Percentiles rank a stretch among this genome's conserved stretches.
Evolutionary conservation across 805 yeast species (phyloP).

Genomic region (Wickerhamomyces alni): DNA sequence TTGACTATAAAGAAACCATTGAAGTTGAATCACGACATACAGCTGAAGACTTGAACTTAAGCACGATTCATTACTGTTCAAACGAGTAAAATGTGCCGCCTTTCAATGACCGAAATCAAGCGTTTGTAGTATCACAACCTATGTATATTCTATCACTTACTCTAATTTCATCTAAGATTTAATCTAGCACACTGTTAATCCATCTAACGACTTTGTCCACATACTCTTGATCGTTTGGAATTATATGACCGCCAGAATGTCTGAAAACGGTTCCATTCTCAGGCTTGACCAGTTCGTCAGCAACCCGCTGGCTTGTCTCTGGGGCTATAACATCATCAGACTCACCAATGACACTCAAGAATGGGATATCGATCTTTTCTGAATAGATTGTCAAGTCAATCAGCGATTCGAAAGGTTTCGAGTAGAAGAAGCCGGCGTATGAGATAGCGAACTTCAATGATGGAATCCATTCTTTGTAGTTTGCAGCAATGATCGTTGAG

Average conservation of each 20-base stretch:
- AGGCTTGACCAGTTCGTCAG: not conserved
- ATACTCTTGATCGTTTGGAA: slow-evolving; percentile 1
- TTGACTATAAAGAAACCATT: too few species aligned
- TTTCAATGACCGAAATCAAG: too few species aligned
- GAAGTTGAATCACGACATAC: too few species aligned
- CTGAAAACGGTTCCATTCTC: not conserved
- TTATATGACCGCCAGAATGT: slow-evolving; percentile 3
- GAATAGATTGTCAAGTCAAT: slow-evolving; percentile 1
- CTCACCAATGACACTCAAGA: slow-evolving; percentile 3
- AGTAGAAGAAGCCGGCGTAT: slow-evolving; percentile 6
- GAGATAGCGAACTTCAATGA: slow-evolving; percentile 55
- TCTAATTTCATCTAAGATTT: too few species aligned
- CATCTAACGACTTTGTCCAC: not conserved
- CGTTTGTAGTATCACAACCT: too few species aligned
- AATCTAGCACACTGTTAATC: not conserved
- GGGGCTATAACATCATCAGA: slow-evolving; percentile 1
- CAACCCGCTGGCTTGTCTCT: not conserved
- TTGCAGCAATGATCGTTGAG: slow-evolving; percentile 14
- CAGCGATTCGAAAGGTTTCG: slow-evolving; percentile 1
- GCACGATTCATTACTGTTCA: too few species aligned
- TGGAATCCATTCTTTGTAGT: slow-evolving; percentile 19
- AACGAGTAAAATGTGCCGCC: too few species aligned
- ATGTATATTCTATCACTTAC: too few species aligned
- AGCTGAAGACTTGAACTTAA: too few species aligned
- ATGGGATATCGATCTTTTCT: slow-evolving; percentile 3